Base-by-base conservation (phyloP, 257 asterid genomes). In the Nyctanthes arbortristis region DNA sequence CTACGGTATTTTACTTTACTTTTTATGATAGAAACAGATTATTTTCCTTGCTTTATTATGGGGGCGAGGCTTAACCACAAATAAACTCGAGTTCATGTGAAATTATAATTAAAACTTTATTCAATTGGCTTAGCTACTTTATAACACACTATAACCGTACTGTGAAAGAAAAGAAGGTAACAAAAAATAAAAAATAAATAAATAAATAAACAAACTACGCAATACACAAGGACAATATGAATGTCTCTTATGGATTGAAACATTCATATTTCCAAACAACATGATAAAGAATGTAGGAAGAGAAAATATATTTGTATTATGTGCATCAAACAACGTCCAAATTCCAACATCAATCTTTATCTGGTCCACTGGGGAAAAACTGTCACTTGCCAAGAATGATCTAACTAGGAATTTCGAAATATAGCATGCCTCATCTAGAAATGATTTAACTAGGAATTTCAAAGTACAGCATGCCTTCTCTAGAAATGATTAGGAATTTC, bases 171-270 rank as follows among this genome's bases (percentile, higher is more conserved):
- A 62, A 66, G 10, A 32, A 6, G 37, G 22, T 27, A 29, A 57
- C 29, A 69, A 27, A 13, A 47, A 39, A 28, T 30, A 39, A 37
- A 31, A 37, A 4, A 18, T 25, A 58, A 47, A 20, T 33, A 66
- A 69, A 14, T 43, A 30, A 56, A 57, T 1, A 18, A 9, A 33
- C 10, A 52, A 66, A 49, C 62, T 64, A 24, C 4, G 28, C 37
- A 64, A 25, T 64, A 16, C 13, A 64, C 25, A 37, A 32, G 45
- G 56, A 58, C 32, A 69, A 12, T 16, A 69, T 39, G 33, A 30
- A 27, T 60, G 45, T 69, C 8, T 36, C 25, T 14, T 18, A 8
- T 28, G 30, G 37, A n/a, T 39, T 36, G 22, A 30, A 56, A 56
- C 22, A 56, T 10, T 66, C 33, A 55, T n/a, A n/a, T n/a, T n/a